A percentile compares a stretch with the other conserved stretches of the same genome.
phyloP scores from a whole-genome alignment of 192 early-diverging fungal species.

The Coemansia sp. region DNA sequence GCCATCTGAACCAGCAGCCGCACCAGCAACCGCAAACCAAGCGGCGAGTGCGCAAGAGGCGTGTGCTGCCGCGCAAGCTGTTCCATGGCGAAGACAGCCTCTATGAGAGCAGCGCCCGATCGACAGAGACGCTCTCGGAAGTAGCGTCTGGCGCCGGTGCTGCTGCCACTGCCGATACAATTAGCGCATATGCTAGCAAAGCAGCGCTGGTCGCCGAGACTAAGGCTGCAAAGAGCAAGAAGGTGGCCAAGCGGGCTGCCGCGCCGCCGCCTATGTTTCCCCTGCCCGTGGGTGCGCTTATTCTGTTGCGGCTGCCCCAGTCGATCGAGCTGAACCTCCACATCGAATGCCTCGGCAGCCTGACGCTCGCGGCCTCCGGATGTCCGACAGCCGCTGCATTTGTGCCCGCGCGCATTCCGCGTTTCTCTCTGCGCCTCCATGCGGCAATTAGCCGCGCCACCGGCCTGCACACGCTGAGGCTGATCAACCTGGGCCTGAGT shows the following conservation, averaged over 20 bases:
- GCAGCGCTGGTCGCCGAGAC: not conserved
- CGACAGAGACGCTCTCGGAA: constrained; percentile 36
- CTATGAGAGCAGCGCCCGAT: constrained; percentile 8
- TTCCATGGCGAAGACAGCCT: constrained; percentile 11
- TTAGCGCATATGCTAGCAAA: not conserved
- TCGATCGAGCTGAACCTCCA: constrained; percentile 22
- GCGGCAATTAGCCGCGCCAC: constrained; percentile 22
- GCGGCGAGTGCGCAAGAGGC: constrained; percentile 48
- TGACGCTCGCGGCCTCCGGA: constrained; percentile 29
- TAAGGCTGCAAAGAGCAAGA: not conserved
- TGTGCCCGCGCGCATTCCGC: constrained; percentile 27
- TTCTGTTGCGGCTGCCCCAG: constrained; percentile 24
- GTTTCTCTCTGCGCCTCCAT: constrained; percentile 25
- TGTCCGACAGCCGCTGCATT: constrained; percentile 18
- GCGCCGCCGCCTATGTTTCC: not conserved
- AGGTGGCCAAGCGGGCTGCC: not conserved
- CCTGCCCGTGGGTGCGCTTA: constrained; percentile 13
- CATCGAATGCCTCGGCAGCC: constrained; percentile 21
- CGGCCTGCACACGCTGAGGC: constrained; percentile 23
- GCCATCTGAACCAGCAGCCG: too few species aligned
- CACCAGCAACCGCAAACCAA: too few species aligned
- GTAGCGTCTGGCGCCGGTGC: too few species aligned
- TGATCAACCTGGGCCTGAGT: constrained; percentile 44
- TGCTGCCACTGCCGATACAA: too few species aligned
- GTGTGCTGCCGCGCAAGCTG: constrained; percentile 40